Evolutionary conservation across 2,329 filamentous ascomycete species (phyloP), one percentile per base, ranked within the genome.

Genomic region (Fusarium proliferatum): DNA sequence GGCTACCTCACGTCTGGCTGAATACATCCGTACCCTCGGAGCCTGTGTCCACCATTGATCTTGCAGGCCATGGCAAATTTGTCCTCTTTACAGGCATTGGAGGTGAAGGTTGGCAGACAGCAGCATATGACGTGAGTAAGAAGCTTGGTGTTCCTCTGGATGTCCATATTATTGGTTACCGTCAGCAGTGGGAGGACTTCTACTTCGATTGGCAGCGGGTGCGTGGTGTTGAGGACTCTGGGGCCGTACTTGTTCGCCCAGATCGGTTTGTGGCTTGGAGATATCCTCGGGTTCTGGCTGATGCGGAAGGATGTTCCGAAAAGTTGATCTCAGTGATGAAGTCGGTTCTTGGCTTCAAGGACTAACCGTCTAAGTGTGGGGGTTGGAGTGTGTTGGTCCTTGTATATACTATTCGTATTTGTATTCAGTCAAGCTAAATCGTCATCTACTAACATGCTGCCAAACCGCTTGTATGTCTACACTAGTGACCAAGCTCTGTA

Each of bases 141-240:
- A 17, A 23, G 10, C 15, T 33, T 3, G 48, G 21, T 9, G 21
- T 51, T 33, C 48, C 48, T 17, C 30, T 51, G 1, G 30, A 33
- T 51, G 48, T 23, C 5, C 30, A 51, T 9, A 2, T n/a, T 4
- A 51, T 51, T 6, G 48, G 48, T 4, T 51, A 33, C 10, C 48
- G 48, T 17, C 48, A 51, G 48, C 28, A 51, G 28, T 51, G 48
- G 48, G 48, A 51, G 21, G 48, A 51, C 48, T 51, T 51, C 17
- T 51, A 51, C 28, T 51, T 51, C 2, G 48, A 51, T 17, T 51
- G 48, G 30, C 28, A 51, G 21, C 48, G 30, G 3, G 48, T 51
- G 10, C 48, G 48, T 9, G 48, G 48, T 19, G 21, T 51, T 23
- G 30, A 33, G 10, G 48, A 51, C 5, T 34, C 30, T 9, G 48